Percentiles rank a stretch among this genome's conserved stretches.
phyloP scores from a whole-genome alignment of 2,329 filamentous ascomycete genomes.

The Nigrospora oryzae region DNA sequence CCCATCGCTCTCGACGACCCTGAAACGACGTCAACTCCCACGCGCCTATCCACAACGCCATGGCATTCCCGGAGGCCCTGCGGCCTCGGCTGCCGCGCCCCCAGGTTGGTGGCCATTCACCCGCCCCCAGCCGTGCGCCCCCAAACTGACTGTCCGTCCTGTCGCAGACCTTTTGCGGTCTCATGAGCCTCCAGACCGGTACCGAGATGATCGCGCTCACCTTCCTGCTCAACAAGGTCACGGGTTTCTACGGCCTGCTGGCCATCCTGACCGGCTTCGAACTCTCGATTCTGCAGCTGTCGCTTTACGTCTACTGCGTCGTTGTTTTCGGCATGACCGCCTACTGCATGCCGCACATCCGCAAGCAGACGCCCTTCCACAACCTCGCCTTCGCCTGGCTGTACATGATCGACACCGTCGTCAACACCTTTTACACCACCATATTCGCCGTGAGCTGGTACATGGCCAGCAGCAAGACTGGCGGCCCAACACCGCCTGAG shows the following conservation, averaged over 20 bases:
- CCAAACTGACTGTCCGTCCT: conserved; percentile 2
- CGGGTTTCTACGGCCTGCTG: conserved; percentile 82
- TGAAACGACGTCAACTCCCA: too few species aligned
- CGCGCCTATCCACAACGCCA: neutral
- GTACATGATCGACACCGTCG: conserved; percentile 71
- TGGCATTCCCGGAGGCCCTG: conserved; percentile 1
- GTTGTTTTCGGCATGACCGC: conserved; percentile 58
- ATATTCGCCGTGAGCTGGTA: conserved; percentile 85
- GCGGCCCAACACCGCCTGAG: conserved; percentile 18
- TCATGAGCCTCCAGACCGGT: conserved; percentile 80
- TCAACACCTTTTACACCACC: conserved; percentile 76
- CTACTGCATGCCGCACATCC: conserved; percentile 71
- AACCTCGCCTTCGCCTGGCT: conserved; percentile 76
- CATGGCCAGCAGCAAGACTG: conserved; percentile 49
- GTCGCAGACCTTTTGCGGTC: conserved; percentile 69
- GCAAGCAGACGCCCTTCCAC: conserved; percentile 68
- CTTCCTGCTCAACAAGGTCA: conserved; percentile 85
- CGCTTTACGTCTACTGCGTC: conserved; percentile 86
- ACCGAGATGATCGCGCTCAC: conserved; percentile 77
- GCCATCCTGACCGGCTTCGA: conserved; percentile 81
- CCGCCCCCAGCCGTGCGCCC: conserved; percentile 2
- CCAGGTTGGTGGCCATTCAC: conserved; percentile 2
- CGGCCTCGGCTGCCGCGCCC: conserved; percentile 6
- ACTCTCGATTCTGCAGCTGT: conserved; percentile 74
- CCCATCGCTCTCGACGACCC: too few species aligned